Base-by-base conservation (phyloP, 805 yeast species). In the Nakazawaea pomicola region DNA sequence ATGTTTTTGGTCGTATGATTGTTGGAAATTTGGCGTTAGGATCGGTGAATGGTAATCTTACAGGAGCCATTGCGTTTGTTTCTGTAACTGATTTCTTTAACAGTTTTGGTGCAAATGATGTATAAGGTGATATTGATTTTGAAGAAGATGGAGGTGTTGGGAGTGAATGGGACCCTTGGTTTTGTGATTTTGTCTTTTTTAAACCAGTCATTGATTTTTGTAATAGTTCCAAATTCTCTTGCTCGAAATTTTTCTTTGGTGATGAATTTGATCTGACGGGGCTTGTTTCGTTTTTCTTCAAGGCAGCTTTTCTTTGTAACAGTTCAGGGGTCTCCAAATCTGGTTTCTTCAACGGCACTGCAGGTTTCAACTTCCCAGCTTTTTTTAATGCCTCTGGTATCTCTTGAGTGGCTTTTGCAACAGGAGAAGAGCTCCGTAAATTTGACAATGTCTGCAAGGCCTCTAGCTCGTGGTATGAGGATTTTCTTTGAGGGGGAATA, bases 331-430 rank as follows among this genome's bases (percentile, higher is more conserved):
- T n/a, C 21, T 36, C 40, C 5, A 32, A 20, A 2, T 27, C 33
- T 10, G 35, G 41, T 23, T 42, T 42, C 20, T 37, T 42, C 19
- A 18, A 4, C 10, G 45, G 41, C 8, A 36, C 29, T 3, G 43
- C 29, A 18, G 49, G 38, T 29, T 43, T 49, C 21, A 52, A 37
- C 5, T 20, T 38, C 4, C 45, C 32, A 6, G 49, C 41, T 29
- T 43, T 47, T 23, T 40, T 25, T 12, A 53, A 25, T 8, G 59
- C 56, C 43, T 36, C 44, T 5, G 38, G 36, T 6, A 8, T 30
- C 14, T 21, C 46, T 18, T 17, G 24, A 25, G 39, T 28, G 16
- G 30, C 25, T n/a, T 36, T 36, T 6, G 9, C 8, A 4, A 29
- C 16, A 5, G 31, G 34, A 5, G 33, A 29, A 12, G 38, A 11